Conservation (phyloP, 257 asterid species). For the Voacanga thouarsii region DNA sequence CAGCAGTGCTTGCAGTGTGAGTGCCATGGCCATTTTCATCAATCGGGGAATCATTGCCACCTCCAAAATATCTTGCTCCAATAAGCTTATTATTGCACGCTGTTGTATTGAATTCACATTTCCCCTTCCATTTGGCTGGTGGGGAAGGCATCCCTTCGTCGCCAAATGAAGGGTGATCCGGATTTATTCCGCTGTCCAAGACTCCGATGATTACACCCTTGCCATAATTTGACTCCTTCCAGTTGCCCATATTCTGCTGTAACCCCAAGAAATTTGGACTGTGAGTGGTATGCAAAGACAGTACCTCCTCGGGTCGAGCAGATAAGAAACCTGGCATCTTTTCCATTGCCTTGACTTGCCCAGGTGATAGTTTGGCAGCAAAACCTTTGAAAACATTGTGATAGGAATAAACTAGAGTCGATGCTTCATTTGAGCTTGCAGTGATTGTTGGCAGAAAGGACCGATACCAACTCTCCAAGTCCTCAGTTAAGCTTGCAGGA, state of each 20-base stretch:
- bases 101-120: conserved; percentile 8
- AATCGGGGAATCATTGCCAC: background rate
- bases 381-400: conserved; percentile 5
- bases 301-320: background rate
- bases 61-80: background rate
- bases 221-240: background rate
- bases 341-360: conserved; percentile 6
- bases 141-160: conserved; percentile 12
- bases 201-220: background rate
- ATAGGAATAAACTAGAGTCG: background rate
- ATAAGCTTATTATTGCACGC: conserved; percentile 12
- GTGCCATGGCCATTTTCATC: conserved; percentile 2
- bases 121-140: conserved; percentile 11
- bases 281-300: conserved; percentile 9
- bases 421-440: conserved; percentile 4
- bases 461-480: conserved; percentile 11
- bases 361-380: conserved; percentile 10
- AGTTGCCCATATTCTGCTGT: background rate
- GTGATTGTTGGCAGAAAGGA: conserved; percentile 4
- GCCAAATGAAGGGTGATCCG: conserved; percentile 5
- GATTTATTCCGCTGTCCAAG: conserved; percentile 7
- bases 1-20: conserved; percentile 28
- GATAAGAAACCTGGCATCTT: background rate
- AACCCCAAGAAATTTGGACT: conserved; percentile 7
- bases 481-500: background rate